A percentile compares a stretch with the other conserved stretches of the same genome.
Conservation (phyloP, 805 yeast genomes). For the Candida sakaeoensis region DNA sequence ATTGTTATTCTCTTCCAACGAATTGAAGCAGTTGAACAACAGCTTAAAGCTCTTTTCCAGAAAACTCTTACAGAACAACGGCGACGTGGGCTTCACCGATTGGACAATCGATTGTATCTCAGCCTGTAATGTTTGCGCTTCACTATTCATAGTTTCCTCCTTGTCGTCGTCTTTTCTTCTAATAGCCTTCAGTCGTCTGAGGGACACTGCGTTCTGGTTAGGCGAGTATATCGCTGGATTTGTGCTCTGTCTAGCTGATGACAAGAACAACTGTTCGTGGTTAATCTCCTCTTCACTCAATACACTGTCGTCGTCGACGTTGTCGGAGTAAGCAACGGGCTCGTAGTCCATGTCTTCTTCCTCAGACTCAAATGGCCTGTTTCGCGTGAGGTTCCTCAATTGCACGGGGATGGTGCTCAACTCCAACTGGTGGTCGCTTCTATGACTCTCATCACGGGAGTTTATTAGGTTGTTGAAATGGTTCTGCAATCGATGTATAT, state of each 20-base stretch:
- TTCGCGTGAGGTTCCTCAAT: constrained; percentile 9
- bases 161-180: constrained; percentile 4
- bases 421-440: constrained; percentile 3
- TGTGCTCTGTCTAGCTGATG: constrained; percentile 24
- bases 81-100: constrained; percentile 3
- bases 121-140: constrained; percentile 11
- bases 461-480: constrained; percentile 8
- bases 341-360: constrained; percentile 10
- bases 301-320: constrained; percentile 9
- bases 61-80: constrained; percentile 6
- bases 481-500: constrained; percentile 8
- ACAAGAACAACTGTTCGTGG: constrained; percentile 21
- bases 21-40: constrained; percentile 4
- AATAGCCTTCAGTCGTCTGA: constrained; percentile 33
- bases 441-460: constrained; percentile 3
- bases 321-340: constrained; percentile 8
- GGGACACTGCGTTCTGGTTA: constrained; percentile 18
- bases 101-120: constrained; percentile 10
- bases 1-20: constrained; percentile 4
- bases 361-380: constrained; percentile 6
- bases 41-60: constrained; percentile 5
- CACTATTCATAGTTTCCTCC: constrained; percentile 6
- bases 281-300: constrained; percentile 10
- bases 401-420: constrained; percentile 7
- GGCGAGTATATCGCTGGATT: constrained; percentile 4